Percentiles rank a stretch among this genome's conserved stretches.
These are phyloP conservation scores for Diversispora epigaea DNA, from an alignment of 192 early-diverging fungal species.

Conservation along the genomic window DNA sequence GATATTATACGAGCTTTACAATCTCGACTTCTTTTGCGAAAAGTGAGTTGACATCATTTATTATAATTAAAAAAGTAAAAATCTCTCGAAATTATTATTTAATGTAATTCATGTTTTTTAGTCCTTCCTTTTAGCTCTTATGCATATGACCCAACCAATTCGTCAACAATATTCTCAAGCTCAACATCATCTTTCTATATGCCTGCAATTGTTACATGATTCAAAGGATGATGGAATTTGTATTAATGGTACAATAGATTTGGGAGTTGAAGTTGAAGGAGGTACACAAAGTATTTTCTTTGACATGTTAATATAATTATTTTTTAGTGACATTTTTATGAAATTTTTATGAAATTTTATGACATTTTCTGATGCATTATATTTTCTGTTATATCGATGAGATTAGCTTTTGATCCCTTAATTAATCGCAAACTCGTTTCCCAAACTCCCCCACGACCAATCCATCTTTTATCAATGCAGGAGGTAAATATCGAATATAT, in stretches of 20 bases:
- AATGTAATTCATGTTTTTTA: conserved; percentile 20
- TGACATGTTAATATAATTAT: not conserved
- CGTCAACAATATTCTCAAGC: conserved; percentile 45
- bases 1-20: not conserved
- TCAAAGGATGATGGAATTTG: conserved; percentile 9
- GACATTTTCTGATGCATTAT: no score
- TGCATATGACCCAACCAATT: conserved; percentile 45
- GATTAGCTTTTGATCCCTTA: conserved; percentile 55
- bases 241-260: conserved; percentile 31
- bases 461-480: conserved; percentile 45
- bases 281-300: conserved; percentile 6
- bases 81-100: not conserved
- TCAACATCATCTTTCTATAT: conserved; percentile 29
- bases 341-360: no score
- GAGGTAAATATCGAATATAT: conserved; percentile 37
- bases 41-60: not conserved
- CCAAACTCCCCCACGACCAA: conserved; percentile 63
- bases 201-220: conserved; percentile 17
- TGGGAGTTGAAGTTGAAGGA: conserved; percentile 38
- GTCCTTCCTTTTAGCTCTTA: conserved; percentile 45
- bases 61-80: not conserved
- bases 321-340: not conserved
- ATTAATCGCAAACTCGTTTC: conserved; percentile 63
- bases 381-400: no score
- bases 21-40: not conserved